phyloP scores from a whole-genome alignment of 306 rosid genomes.

The Glycyrrhiza uralensis region DNA sequence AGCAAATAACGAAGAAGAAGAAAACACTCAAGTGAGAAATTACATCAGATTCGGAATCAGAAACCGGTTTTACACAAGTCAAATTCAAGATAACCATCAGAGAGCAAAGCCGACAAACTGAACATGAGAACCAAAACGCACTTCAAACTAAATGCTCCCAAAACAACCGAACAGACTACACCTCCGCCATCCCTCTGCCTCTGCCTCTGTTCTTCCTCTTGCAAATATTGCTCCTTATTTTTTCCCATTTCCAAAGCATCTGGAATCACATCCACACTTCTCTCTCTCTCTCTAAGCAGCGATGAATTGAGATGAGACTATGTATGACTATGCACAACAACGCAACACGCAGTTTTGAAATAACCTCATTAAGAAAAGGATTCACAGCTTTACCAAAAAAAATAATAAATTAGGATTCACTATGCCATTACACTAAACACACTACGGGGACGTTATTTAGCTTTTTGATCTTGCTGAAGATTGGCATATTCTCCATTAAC shows the following conservation, averaged over 20 bases:
- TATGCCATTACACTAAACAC: no score
- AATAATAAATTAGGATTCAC: no score
- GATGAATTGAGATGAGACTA: no score
- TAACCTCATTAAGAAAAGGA: not conserved
- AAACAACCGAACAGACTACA: constrained; percentile 34
- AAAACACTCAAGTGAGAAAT: not conserved
- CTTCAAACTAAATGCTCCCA: constrained; percentile 54
- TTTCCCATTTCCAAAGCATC: constrained; percentile 56
- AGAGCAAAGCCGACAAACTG: constrained; percentile 53
- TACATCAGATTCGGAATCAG: not conserved
- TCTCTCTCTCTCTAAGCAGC: not conserved
- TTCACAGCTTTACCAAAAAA: no score
- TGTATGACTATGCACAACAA: no score
- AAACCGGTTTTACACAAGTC: not conserved
- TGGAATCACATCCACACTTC: constrained; percentile 27
- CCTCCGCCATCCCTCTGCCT: not conserved
- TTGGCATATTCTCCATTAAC: no score
- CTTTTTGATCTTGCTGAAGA: no score
- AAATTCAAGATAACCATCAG: constrained; percentile 32
- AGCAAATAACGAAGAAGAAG: not conserved
- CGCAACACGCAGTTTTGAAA: not conserved
- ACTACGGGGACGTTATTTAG: no score
- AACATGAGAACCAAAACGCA: constrained; percentile 64
- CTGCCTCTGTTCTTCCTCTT: constrained; percentile 12
- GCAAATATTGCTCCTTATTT: constrained; percentile 25